Conservation (phyloP, 2,329 filamentous ascomycete genomes). For the Reticulascus tulasneorum region DNA sequence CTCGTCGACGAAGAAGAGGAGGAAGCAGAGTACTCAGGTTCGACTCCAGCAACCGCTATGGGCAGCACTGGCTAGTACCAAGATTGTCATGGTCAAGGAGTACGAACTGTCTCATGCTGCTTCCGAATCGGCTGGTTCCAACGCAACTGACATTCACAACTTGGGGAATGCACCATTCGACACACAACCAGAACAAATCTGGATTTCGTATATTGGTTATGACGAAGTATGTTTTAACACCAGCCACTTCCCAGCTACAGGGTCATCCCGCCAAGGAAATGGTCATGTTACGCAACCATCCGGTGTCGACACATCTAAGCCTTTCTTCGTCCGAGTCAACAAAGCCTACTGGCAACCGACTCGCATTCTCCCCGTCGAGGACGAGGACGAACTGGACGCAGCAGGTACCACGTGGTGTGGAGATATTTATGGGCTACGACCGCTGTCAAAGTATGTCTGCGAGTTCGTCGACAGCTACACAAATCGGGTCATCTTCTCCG, state of each 20-base stretch:
- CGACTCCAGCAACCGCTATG: slow-evolving; percentile 88
- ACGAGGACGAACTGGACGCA: slow-evolving; percentile 21
- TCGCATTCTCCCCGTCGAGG: slow-evolving; percentile 55
- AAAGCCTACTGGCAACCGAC: slow-evolving; percentile 77
- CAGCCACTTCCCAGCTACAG: slow-evolving; percentile 54
- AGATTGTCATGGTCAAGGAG: slow-evolving; percentile 93
- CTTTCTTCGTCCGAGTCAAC: slow-evolving; percentile 76
- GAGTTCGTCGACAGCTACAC: slow-evolving; percentile 70
- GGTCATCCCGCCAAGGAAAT: slow-evolving; percentile 17
- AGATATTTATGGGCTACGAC: slow-evolving; percentile 64
- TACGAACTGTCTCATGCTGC: slow-evolving; percentile 77
- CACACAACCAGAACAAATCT: slow-evolving; percentile 67
- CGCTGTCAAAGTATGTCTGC: slow-evolving; percentile 72
- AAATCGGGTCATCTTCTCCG: slow-evolving; percentile 64
- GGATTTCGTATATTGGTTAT: slow-evolving; percentile 75
- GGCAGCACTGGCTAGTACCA: slow-evolving; percentile 91
- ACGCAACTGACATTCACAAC: slow-evolving; percentile 73
- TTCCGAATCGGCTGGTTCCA: slow-evolving; percentile 68
- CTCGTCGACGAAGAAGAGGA: slow-evolving; percentile 72
- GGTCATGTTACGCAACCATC: slow-evolving; percentile 32
- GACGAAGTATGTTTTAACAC: slow-evolving; percentile 76
- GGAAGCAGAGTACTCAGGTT: slow-evolving; percentile 87
- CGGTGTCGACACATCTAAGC: slow-evolving; percentile 65
- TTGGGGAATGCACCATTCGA: slow-evolving; percentile 72
- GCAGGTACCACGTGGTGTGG: slow-evolving; percentile 59